A percentile compares a stretch with the other conserved stretches of the same genome.
Evolutionary conservation across 2,329 filamentous ascomycete species (phyloP).

Genomic region (Clonostachys chloroleuca): DNA sequence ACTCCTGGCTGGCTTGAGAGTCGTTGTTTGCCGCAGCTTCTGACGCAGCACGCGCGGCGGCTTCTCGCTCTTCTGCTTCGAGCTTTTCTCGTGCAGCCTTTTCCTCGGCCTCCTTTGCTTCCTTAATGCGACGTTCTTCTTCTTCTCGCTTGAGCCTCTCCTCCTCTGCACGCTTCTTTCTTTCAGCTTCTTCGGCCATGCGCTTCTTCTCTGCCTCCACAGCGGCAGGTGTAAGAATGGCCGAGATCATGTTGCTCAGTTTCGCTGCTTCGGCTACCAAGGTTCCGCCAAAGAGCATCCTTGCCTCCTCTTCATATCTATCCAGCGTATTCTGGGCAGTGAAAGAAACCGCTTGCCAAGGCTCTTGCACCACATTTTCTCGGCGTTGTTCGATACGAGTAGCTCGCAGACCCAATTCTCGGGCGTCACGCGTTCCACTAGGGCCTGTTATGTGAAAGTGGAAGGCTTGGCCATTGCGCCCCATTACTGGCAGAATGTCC

Average conservation of each 20-base stretch:
- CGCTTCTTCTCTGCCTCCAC: conserved; percentile 74
- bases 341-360: conserved; percentile 74
- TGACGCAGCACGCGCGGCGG: conserved; percentile 50
- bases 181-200: conserved; percentile 54
- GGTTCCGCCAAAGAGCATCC: conserved; percentile 72
- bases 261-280: conserved; percentile 55
- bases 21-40: conserved; percentile 41
- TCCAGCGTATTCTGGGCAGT: conserved; percentile 63
- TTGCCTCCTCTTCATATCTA: conserved; percentile 87
- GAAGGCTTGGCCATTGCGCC: conserved; percentile 42
- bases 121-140: conserved; percentile 60
- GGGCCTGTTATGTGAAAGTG: conserved; percentile 55
- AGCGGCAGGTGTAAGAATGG: conserved; percentile 75
- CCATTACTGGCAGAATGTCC: conserved; percentile 44
- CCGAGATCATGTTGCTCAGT: conserved; percentile 65
- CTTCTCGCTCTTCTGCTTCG: conserved; percentile 66
- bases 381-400: conserved; percentile 27
- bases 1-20: background rate
- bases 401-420: conserved; percentile 28
- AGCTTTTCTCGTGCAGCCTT: conserved; percentile 61
- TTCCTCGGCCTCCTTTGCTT: conserved; percentile 70
- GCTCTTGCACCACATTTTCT: conserved; percentile 48
- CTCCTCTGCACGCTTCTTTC: conserved; percentile 45
- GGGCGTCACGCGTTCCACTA: conserved; percentile 40
- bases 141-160: conserved; percentile 59